A percentile compares a stretch with the other conserved stretches of the same genome.
phyloP scores from a whole-genome alignment of 257 asterid genomes.

The Plantago ovata region DNA sequence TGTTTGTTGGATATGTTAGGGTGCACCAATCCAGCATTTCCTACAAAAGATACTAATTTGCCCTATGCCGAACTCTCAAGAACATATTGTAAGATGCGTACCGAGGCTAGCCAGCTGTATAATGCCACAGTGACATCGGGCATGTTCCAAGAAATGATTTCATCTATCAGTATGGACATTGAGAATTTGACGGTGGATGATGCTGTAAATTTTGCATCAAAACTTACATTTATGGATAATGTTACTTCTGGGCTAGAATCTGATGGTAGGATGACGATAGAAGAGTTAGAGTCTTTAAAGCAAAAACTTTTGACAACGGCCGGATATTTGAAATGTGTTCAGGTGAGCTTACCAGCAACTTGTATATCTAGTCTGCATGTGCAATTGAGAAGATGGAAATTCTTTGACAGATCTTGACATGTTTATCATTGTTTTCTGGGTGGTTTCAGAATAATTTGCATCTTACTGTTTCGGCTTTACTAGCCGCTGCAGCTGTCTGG shows the following conservation, averaged over 20 bases:
- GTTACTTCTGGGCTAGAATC: constrained; percentile 48
- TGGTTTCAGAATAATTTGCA: constrained; percentile 82
- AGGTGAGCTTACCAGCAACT: constrained; percentile 44
- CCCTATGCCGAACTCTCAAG: constrained; percentile 95
- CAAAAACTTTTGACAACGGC: constrained; percentile 89
- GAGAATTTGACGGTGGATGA: constrained; percentile 81
- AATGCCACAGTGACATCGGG: constrained; percentile 61
- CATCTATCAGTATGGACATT: constrained; percentile 44
- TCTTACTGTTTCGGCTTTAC: constrained; percentile 82
- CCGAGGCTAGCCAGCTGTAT: constrained; percentile 81
- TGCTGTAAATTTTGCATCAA: constrained; percentile 74
- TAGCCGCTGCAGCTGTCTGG: constrained; percentile 96
- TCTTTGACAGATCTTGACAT: constrained; percentile 12
- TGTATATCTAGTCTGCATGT: neutral
- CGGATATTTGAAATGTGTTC: constrained; percentile 94
- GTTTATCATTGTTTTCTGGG: constrained; percentile 24
- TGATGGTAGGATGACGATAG: constrained; percentile 44
- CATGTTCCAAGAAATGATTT: constrained; percentile 50
- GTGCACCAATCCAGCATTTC: constrained; percentile 91
- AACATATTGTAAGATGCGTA: constrained; percentile 86
- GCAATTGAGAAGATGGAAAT: no score
- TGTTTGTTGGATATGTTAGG: constrained; percentile 70
- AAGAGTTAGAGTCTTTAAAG: constrained; percentile 83
- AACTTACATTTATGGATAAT: constrained; percentile 44
- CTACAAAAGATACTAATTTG: constrained; percentile 73